phyloP scores from a whole-genome alignment of 2,329 filamentous ascomycete genomes.

The Aspergillus calidoustus region DNA sequence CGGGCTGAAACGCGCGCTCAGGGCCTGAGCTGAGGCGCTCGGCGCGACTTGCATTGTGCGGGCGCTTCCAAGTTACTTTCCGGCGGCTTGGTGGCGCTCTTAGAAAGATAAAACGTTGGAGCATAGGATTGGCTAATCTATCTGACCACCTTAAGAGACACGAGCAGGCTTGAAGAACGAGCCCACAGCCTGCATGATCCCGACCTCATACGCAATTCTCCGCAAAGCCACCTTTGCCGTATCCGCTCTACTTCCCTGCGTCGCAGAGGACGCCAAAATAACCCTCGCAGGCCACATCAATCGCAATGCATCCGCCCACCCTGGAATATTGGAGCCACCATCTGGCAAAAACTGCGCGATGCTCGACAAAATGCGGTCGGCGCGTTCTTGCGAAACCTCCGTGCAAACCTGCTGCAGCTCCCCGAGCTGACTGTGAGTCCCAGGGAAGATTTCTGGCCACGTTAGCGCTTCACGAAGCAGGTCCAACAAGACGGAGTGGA shows the following conservation, averaged over 20 bases:
- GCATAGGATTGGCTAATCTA: no score
- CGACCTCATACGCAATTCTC: neutral
- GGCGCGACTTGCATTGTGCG: no score
- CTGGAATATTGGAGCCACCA: neutral
- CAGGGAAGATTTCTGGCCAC: no score
- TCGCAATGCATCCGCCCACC: neutral
- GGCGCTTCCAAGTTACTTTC: no score
- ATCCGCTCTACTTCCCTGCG: neutral
- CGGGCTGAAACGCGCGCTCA: no score
- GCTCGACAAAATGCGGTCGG: neutral
- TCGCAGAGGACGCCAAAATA: neutral
- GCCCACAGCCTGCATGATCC: neutral
- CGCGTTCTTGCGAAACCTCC: neutral
- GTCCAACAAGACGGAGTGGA: no score
- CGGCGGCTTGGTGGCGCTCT: no score
- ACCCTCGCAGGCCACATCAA: neutral
- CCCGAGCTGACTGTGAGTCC: no score
- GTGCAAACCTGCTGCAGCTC: neutral
- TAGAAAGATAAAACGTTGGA: no score
- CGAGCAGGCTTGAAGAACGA: neutral
- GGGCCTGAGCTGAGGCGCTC: no score
- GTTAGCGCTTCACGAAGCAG: no score
- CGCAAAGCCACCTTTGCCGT: neutral
- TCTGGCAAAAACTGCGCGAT: neutral
- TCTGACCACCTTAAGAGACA: neutral